Percentiles rank a stretch among this genome's conserved stretches.
Evolutionary conservation across 169 alveolate genomes (phyloP).

Genomic region (Eimeria brunetti): DNA sequence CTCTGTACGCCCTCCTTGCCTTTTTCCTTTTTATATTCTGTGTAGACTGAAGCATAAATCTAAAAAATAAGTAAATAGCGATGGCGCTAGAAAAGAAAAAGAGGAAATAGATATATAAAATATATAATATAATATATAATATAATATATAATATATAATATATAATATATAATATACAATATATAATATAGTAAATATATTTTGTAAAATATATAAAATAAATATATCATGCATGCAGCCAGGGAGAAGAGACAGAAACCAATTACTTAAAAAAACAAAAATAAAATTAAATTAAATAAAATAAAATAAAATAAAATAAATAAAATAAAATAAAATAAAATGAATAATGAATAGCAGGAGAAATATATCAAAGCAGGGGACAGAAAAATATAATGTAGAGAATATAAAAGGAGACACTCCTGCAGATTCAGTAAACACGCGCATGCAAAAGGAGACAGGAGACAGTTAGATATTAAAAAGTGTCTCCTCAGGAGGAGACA

Average conservation of each 20-base stretch:
- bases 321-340: neutral
- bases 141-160: too few relatives aligned
- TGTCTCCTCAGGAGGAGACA: too few relatives aligned
- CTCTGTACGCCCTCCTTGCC: neutral
- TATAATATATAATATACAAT: neutral
- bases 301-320: neutral
- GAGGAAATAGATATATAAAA: too few relatives aligned
- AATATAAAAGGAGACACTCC: too few relatives aligned
- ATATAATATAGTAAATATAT: neutral
- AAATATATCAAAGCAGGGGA: too few relatives aligned
- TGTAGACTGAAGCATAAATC: too few relatives aligned
- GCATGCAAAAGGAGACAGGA: neutral
- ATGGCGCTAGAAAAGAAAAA: too few relatives aligned
- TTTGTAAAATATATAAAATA: neutral
- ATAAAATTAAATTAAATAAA: neutral
- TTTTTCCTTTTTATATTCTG: too few relatives aligned
- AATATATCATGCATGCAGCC: neutral
- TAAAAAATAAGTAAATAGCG: too few relatives aligned
- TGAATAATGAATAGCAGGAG: neutral
- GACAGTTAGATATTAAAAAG: neutral
- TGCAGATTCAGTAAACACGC: neutral
- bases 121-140: too few relatives aligned
- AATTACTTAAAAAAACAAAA: conserved; percentile 36
- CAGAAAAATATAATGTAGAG: too few relatives aligned
- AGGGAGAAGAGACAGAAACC: conserved; percentile 69